A percentile compares a stretch with the other conserved stretches of the same genome.
Evolutionary conservation across 2,329 filamentous ascomycete genomes (phyloP).

Genomic region (Myriosclerotinia scirpicola): DNA sequence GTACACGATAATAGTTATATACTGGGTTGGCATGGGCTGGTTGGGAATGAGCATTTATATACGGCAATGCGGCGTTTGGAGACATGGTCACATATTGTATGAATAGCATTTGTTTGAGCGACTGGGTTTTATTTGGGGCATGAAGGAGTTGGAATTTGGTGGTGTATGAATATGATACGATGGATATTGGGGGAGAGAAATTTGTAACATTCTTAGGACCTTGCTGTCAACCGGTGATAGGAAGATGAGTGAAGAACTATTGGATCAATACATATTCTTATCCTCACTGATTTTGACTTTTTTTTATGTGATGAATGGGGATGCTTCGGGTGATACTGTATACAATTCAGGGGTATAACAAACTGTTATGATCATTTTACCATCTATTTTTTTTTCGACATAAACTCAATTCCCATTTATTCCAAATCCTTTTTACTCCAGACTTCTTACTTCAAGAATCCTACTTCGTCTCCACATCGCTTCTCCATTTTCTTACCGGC

Average conservation of each 20-base stretch:
- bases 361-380: no score
- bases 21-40: background rate
- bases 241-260: background rate
- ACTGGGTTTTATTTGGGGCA: background rate
- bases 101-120: background rate
- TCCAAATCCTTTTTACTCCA: no score
- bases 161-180: background rate
- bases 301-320: no score
- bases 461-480: no score
- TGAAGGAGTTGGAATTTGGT: background rate
- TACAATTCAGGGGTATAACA: no score
- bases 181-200: background rate
- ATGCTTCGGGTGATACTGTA: no score
- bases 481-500: no score
- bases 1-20: background rate
- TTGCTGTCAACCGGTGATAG: background rate
- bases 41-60: background rate
- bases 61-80: constrained; percentile 3
- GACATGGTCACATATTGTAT: background rate
- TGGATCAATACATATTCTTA: background rate
- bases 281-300: no score
- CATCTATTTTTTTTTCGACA: no score
- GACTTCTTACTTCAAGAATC: no score
- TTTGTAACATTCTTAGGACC: background rate
- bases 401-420: no score